These are phyloP conservation scores for Hsuehochloa calcarea DNA, from an alignment of 176 grass and related monocot genomes.

Conservation along the genomic window DNA sequence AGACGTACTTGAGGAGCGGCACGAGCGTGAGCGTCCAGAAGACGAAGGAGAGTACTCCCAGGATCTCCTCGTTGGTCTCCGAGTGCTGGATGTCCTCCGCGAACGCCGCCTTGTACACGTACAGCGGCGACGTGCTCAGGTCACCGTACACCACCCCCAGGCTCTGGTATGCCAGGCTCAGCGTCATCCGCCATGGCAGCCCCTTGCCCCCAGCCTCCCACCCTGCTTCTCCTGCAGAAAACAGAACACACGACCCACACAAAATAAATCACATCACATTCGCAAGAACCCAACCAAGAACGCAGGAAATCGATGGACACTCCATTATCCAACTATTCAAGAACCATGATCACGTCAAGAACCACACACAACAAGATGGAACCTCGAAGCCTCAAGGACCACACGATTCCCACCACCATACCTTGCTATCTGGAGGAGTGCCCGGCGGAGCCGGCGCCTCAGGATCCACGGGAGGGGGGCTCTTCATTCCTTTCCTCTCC, in stretches of 20 bases:
- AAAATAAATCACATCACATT: slow-evolving; percentile 7
- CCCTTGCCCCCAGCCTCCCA: not conserved
- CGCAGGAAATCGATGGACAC: slow-evolving; percentile 16
- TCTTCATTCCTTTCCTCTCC: slow-evolving; percentile 39
- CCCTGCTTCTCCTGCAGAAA: not conserved
- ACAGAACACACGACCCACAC: not conserved
- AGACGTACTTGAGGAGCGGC: slow-evolving; percentile 96
- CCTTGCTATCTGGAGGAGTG: slow-evolving; percentile 37
- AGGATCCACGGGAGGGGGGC: slow-evolving; percentile 46
- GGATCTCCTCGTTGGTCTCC: slow-evolving; percentile 96
- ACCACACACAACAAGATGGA: not conserved
- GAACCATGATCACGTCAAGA: slow-evolving; percentile 1
- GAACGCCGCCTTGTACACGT: slow-evolving; percentile 96
- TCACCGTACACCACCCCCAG: slow-evolving; percentile 95
- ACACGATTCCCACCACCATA: not conserved
- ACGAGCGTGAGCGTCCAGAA: slow-evolving; percentile 99
- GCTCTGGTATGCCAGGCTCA: slow-evolving; percentile 91
- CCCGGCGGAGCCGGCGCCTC: slow-evolving; percentile 27
- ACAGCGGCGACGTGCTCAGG: slow-evolving; percentile 91
- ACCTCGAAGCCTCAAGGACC: not conserved
- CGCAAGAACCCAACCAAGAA: not conserved
- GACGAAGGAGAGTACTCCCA: slow-evolving; percentile 92
- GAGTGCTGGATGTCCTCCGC: slow-evolving; percentile 98
- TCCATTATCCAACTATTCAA: slow-evolving; percentile 33
- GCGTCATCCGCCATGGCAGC: slow-evolving; percentile 74